Percentiles rank a stretch among this genome's conserved stretches.
Conservation (phyloP, 768 basidiomycete species). For the Podaxis carcinomalis region DNA sequence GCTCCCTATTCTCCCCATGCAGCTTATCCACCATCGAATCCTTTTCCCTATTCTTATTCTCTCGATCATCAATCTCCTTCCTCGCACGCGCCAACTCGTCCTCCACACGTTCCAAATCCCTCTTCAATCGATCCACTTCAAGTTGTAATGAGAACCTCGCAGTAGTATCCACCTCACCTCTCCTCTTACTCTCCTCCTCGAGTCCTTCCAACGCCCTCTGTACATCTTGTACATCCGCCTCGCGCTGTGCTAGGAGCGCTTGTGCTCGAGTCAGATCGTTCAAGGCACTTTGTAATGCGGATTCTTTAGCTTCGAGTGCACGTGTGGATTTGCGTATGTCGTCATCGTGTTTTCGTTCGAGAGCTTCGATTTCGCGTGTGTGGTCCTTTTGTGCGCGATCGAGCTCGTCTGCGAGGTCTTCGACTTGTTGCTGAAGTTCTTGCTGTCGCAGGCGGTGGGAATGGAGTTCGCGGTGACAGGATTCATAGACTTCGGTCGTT, state of each 20-base stretch:
- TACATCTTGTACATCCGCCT: slow-evolving; percentile 69
- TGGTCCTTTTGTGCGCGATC: slow-evolving; percentile 55
- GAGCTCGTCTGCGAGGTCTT: slow-evolving; percentile 63
- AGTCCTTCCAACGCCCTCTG: slow-evolving; percentile 66
- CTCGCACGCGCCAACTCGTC: slow-evolving; percentile 71
- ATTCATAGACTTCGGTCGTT: slow-evolving; percentile 60
- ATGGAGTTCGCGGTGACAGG: slow-evolving; percentile 57
- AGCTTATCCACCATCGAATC: slow-evolving; percentile 73
- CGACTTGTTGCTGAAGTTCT: slow-evolving; percentile 70
- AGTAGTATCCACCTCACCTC: slow-evolving; percentile 81
- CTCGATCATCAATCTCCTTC: slow-evolving; percentile 64
- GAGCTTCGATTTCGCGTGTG: slow-evolving; percentile 48
- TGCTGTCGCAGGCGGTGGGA: slow-evolving; percentile 70
- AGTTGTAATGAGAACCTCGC: slow-evolving; percentile 85
- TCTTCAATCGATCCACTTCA: slow-evolving; percentile 80
- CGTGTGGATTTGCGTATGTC: slow-evolving; percentile 57
- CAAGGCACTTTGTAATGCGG: slow-evolving; percentile 58
- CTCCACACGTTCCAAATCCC: slow-evolving; percentile 79
- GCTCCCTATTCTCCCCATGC: slow-evolving; percentile 76
- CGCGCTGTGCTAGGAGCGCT: slow-evolving; percentile 63
- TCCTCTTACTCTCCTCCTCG: slow-evolving; percentile 72
- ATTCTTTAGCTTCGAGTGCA: slow-evolving; percentile 65
- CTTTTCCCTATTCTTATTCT: slow-evolving; percentile 60
- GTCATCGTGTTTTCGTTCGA: slow-evolving; percentile 62
- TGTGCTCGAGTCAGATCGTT: slow-evolving; percentile 61